phyloP scores from a whole-genome alignment of 805 yeast species.

The Diddensiella transvaalensis region DNA sequence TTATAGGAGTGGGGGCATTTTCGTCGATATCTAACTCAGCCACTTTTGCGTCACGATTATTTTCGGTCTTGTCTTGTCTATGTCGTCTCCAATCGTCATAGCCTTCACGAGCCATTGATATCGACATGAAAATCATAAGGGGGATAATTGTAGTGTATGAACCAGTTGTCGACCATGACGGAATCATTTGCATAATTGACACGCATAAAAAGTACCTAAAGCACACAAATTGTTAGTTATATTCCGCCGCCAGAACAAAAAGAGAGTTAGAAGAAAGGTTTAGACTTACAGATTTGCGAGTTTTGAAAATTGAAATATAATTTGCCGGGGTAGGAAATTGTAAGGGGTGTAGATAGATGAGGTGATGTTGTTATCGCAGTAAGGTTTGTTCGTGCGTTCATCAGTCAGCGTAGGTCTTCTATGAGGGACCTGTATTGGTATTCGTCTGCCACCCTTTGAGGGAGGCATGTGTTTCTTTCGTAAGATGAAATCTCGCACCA shows the following conservation, averaged over 20 bases:
- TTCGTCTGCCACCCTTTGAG: slow-evolving; percentile 65
- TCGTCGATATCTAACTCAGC: slow-evolving; percentile 30
- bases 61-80: slow-evolving; percentile 79
- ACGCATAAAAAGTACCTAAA: slow-evolving; percentile 71
- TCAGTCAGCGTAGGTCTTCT: slow-evolving; percentile 50
- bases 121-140: slow-evolving; percentile 74
- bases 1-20: slow-evolving; percentile 12
- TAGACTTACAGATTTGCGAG: slow-evolving; percentile 64
- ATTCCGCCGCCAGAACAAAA: not conserved
- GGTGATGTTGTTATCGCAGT: slow-evolving; percentile 64
- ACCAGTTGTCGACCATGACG: slow-evolving; percentile 97
- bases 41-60: slow-evolving; percentile 50
- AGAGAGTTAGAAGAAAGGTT: not conserved
- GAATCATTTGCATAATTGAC: slow-evolving; percentile 91
- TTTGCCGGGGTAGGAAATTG: slow-evolving; percentile 82
- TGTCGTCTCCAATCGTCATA: slow-evolving; percentile 90
- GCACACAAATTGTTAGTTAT: slow-evolving; percentile 2
- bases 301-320: slow-evolving; percentile 87
- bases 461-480: slow-evolving; percentile 37
- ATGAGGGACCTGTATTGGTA: slow-evolving; percentile 57
- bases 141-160: slow-evolving; percentile 92
- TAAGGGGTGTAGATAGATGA: slow-evolving; percentile 81
- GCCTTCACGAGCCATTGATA: slow-evolving; percentile 90
- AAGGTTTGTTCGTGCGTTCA: slow-evolving; percentile 63
- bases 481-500: slow-evolving; percentile 27